These are phyloP conservation scores for Irpex sp. DNA, from an alignment of 1,284 basidiomycete species.

Conservation along the genomic window DNA sequence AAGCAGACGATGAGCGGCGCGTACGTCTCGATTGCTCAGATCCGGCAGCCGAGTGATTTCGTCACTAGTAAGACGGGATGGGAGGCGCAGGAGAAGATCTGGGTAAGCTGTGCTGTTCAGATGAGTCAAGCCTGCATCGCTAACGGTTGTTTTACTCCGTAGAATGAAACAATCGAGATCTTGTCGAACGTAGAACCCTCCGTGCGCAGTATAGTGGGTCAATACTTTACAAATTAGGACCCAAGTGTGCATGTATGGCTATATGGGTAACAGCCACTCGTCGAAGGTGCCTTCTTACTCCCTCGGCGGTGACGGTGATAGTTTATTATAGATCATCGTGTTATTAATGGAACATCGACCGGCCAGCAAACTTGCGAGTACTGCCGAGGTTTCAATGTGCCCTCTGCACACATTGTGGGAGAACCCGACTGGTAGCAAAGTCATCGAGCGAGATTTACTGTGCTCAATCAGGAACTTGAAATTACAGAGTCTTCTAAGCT, in stretches of 20 bases:
- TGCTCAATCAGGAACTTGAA: no score
- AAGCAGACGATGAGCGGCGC: constrained; percentile 3
- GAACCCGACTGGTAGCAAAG: no score
- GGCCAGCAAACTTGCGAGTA: no score
- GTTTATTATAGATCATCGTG: no score
- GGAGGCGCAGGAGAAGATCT: constrained; percentile 4
- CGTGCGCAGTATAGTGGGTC: constrained; percentile 3
- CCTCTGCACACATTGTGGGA: no score
- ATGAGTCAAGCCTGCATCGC: not conserved
- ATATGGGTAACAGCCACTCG: not conserved
- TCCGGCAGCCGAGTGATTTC: constrained; percentile 4
- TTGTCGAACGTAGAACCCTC: constrained; percentile 10
- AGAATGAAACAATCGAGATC: constrained; percentile 17
- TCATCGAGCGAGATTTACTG: no score
- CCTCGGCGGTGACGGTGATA: no score
- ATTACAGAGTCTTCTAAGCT: no score
- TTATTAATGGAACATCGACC: no score
- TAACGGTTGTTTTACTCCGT: not conserved
- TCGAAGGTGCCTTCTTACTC: not conserved
- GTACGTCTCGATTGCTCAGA: constrained; percentile 1
- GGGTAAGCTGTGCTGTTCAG: not conserved
- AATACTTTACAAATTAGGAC: constrained; percentile 3
- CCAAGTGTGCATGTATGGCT: not conserved
- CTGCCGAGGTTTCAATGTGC: no score
- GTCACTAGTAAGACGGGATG: constrained; percentile 5